Evolutionary conservation across 768 basidiomycete species (phyloP), one percentile per base, ranked within the genome.

Genomic region (Tephrocybe sp.): DNA sequence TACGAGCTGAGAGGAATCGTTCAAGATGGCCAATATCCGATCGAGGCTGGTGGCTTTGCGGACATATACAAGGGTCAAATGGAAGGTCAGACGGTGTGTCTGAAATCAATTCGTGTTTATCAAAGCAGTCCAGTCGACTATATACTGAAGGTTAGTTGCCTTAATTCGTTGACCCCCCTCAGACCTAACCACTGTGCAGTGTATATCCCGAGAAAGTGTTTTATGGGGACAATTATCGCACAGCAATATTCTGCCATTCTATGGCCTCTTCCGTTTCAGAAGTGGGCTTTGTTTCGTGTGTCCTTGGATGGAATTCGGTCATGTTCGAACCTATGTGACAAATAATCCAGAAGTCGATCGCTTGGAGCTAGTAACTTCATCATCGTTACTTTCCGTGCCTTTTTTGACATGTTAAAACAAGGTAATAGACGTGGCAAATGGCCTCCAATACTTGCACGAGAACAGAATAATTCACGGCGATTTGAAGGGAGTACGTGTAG

Each of bases 261-360:
- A 62, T 22, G 66, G 66, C 8, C 35, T 62, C 16, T 62, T 63
- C 54, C 52, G 55, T 38, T 45, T 63, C 8, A 53, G 53, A 16
- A 45, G 41, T 16, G 51, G 63, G 46, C 26, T 65, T 20, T 58
- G 62, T 31, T 60, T 75, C 19, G 66, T 75, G 40, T 73, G 72
- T 5, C 73, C 45, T 34, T 52, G 45, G 51, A 40, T 48, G 26
- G 45, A 52, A 26, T 23, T 33, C 3, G 51, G 45, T 67, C 62
- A 66, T 26, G 47, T 72, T 7, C 53, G 30, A 22, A 31, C 57
- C 1, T 72, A 66, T 58, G 64, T 74, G 22, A 43, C 56, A 36
- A 7, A 2, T 13, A 52, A 65, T 19, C 59, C 64, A 7, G 14
- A 41, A 5, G 58, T 54, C 32, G 54, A 60, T 51, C 60, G 66